Evolutionary conservation across 768 basidiomycete species (phyloP).

Genomic region (Suillus lakei): DNA sequence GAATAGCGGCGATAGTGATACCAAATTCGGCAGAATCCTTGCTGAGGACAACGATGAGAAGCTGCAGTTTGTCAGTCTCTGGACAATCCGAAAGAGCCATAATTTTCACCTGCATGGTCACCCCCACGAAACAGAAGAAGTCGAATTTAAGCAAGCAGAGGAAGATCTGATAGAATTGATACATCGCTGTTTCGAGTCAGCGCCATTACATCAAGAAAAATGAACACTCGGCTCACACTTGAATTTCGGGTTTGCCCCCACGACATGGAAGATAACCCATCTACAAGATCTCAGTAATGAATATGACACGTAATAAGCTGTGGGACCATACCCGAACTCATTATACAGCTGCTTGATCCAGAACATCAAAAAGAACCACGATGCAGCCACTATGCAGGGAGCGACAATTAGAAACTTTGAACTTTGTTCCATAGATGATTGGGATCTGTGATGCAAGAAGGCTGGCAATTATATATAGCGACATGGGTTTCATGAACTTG

Average conservation of each 20-base stretch:
- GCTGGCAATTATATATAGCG: constrained; percentile 50
- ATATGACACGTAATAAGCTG: not conserved
- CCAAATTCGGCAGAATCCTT: constrained; percentile 76
- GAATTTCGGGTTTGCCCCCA: constrained; percentile 84
- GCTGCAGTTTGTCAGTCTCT: constrained; percentile 46
- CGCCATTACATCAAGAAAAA: not conserved
- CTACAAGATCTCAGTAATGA: constrained; percentile 41
- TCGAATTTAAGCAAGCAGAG: constrained; percentile 89
- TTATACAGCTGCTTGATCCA: constrained; percentile 72
- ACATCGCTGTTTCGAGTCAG: constrained; percentile 64
- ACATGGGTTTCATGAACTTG: constrained; percentile 77
- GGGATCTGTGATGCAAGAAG: constrained; percentile 43
- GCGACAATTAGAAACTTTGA: constrained; percentile 69
- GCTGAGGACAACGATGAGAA: constrained; percentile 78
- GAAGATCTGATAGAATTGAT: constrained; percentile 86
- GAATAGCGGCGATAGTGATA: constrained; percentile 82
- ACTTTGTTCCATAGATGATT: constrained; percentile 65
- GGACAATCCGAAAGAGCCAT: not conserved
- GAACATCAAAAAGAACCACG: constrained; percentile 71
- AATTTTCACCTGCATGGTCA: constrained; percentile 77
- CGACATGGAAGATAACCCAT: constrained; percentile 91
- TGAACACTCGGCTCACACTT: constrained; percentile 58
- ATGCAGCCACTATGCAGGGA: constrained; percentile 68
- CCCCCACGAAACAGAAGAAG: constrained; percentile 86
- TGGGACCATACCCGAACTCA: constrained; percentile 77